Evolutionary conservation across 2,329 filamentous ascomycete species (phyloP).

Genomic region (Cercospora nicotianae): DNA sequence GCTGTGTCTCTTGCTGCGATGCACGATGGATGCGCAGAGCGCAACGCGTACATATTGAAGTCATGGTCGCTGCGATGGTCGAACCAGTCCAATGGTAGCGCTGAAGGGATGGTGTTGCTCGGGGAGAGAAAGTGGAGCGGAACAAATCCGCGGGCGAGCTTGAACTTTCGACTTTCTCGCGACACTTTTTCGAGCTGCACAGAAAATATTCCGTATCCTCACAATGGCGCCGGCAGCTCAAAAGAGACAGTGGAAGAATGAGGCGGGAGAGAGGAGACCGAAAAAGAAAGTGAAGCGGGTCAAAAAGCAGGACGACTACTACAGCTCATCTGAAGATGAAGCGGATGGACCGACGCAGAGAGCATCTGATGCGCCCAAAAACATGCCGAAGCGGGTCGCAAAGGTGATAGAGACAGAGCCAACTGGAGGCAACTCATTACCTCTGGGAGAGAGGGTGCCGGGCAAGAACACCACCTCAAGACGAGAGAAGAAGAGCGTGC

Average conservation of each 20-base stretch:
- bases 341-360: conserved; percentile 36
- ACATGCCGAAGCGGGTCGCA: conserved; percentile 20
- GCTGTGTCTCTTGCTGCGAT: conserved; percentile 22
- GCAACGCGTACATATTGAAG: conserved; percentile 37
- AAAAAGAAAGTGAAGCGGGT: conserved; percentile 56
- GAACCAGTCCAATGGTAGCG: neutral
- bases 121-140: neutral
- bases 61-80: conserved; percentile 15
- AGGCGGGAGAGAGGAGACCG: conserved; percentile 59
- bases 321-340: conserved; percentile 63
- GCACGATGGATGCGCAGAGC: conserved; percentile 36
- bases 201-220: neutral
- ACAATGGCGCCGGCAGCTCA: conserved; percentile 30
- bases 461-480: conserved; percentile 20
- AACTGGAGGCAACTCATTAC: conserved; percentile 12
- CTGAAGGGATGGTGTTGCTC: conserved; percentile 4
- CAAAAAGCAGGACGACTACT: conserved; percentile 63
- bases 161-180: conserved; percentile 2
- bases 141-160: conserved; percentile 2
- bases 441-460: conserved; percentile 12
- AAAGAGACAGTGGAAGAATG: conserved; percentile 51
- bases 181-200: neutral
- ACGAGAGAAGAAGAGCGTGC: conserved; percentile 14
- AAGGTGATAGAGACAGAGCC: conserved; percentile 14
- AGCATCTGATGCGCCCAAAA: conserved; percentile 33